phyloP scores from a whole-genome alignment of 345 rosid species.

The Citrus mangshanensis region DNA sequence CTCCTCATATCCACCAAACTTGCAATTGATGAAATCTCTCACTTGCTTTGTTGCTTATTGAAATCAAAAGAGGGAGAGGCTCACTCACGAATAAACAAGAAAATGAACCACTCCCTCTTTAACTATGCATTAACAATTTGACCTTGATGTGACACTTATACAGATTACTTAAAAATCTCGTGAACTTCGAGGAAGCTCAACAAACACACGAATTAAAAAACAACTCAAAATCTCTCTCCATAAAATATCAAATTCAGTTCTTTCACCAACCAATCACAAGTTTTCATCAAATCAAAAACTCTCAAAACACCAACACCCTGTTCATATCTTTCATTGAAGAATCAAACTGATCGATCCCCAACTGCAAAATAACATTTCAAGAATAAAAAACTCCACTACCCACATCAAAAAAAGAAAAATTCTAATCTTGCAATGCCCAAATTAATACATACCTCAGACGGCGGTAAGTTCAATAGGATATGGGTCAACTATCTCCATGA shows the following conservation, averaged over 20 bases:
- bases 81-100: neutral
- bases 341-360: constrained; percentile 17
- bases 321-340: neutral
- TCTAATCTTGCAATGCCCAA: constrained; percentile 10
- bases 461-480: neutral
- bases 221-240: neutral
- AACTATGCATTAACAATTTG: constrained; percentile 1
- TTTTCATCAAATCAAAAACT: neutral
- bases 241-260: neutral
- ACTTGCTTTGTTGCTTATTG: constrained; percentile 8
- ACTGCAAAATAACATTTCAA: neutral
- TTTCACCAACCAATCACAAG: neutral
- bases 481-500: constrained; percentile 8
- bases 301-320: neutral
- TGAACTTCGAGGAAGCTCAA: constrained; percentile 11
- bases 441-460: constrained; percentile 4
- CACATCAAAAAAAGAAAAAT: neutral
- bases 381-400: constrained; percentile 10
- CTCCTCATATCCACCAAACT: constrained; percentile 16
- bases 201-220: neutral
- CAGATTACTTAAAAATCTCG: constrained; percentile 17
- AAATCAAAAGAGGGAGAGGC: constrained; percentile 4
- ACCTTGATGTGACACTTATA: constrained; percentile 19
- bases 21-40: constrained; percentile 25
- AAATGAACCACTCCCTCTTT: constrained; percentile 1